phyloP scores from a whole-genome alignment of 805 yeast genomes.

The Teunomyces gatunensis region DNA sequence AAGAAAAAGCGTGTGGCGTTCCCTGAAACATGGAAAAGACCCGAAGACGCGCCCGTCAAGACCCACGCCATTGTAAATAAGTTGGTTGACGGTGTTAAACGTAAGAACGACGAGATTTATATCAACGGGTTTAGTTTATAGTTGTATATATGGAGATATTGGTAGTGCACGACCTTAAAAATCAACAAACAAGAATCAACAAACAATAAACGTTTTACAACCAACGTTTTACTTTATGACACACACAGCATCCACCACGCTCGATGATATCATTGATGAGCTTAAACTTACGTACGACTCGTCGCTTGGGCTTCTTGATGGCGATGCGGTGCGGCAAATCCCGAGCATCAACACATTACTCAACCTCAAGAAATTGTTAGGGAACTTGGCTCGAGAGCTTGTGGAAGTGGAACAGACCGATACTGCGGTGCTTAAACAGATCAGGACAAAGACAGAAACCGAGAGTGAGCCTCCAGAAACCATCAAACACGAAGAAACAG shows the following conservation, averaged over 20 bases:
- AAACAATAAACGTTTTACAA: too few relatives aligned
- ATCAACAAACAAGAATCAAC: neutral
- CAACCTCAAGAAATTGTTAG: slow-evolving; percentile 44
- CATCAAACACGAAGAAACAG: slow-evolving; percentile 4
- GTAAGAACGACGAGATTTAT: slow-evolving; percentile 19
- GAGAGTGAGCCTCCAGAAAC: neutral
- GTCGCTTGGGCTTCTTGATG: slow-evolving; percentile 59
- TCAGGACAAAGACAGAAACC: slow-evolving; percentile 10
- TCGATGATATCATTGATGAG: slow-evolving; percentile 52
- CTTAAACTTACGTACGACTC: slow-evolving; percentile 55
- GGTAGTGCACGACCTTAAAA: neutral
- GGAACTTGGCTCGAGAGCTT: slow-evolving; percentile 38
- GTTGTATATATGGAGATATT: neutral
- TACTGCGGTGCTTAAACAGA: slow-evolving; percentile 19
- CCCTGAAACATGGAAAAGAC: slow-evolving; percentile 75
- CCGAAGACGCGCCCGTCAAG: slow-evolving; percentile 63
- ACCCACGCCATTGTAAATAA: slow-evolving; percentile 32
- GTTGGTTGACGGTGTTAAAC: slow-evolving; percentile 32
- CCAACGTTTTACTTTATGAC: too few relatives aligned
- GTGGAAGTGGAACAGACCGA: slow-evolving; percentile 32
- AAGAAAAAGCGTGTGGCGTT: slow-evolving; percentile 43
- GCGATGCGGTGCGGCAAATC: slow-evolving; percentile 46
- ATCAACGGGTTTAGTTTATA: slow-evolving; percentile 6
- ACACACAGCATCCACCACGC: slow-evolving; percentile 33
- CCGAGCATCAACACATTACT: slow-evolving; percentile 43